phyloP scores from a whole-genome alignment of 2,329 filamentous ascomycete genomes.

The Alternaria alternata region DNA sequence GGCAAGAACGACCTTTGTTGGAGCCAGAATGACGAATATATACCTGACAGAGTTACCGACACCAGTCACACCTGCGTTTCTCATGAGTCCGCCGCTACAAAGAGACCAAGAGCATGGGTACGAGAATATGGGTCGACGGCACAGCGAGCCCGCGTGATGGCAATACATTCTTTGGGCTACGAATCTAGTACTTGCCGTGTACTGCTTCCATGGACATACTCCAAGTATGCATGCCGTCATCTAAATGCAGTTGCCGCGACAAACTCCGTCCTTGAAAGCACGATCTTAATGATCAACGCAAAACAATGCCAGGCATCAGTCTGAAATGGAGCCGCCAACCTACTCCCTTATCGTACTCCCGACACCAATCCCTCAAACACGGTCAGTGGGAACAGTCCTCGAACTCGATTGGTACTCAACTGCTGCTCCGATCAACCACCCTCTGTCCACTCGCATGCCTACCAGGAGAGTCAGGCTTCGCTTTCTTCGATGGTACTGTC shows the following conservation, averaged over 20 bases:
- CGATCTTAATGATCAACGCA: neutral
- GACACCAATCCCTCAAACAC: neutral
- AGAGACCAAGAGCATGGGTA: neutral
- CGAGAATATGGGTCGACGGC: neutral
- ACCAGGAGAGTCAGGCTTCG: neutral
- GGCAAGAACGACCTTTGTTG: conserved; percentile 10
- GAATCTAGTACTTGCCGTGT: neutral
- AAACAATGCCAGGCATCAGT: neutral
- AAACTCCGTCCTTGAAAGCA: neutral
- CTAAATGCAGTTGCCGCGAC: neutral
- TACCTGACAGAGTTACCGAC: conserved; percentile 22
- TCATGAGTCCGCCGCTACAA: conserved; percentile 8
- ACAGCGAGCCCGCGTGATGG: neutral
- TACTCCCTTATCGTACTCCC: neutral
- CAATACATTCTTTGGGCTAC: neutral
- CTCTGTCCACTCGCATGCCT: neutral
- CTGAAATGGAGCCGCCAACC: neutral
- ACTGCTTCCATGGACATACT: neutral
- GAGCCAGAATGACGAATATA: conserved; percentile 14
- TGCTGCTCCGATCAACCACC: neutral
- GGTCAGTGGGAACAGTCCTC: neutral
- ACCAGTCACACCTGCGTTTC: conserved; percentile 18
- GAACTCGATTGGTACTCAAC: neutral
- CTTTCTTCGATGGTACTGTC: neutral
- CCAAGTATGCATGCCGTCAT: neutral